phyloP scores from a whole-genome alignment of 2,329 filamentous ascomycete genomes.

The Ophidiomyces ophidiicola region DNA sequence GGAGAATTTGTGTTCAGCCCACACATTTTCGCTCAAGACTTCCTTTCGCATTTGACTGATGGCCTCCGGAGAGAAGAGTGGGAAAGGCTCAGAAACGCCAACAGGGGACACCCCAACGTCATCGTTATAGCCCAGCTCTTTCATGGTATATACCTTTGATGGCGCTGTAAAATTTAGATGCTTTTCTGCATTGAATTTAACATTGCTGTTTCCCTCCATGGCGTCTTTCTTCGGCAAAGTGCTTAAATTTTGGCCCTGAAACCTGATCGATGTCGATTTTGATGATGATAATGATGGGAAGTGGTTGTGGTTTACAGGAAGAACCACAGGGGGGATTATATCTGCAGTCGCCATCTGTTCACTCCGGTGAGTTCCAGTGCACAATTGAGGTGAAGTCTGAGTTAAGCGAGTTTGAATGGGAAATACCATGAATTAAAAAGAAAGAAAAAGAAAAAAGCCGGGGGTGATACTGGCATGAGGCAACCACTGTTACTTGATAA shows the following conservation, averaged over 20 bases:
- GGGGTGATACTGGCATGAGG: background rate
- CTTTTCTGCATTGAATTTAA: conserved; percentile 42
- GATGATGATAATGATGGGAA: conserved; percentile 12
- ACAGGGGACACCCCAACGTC: conserved; percentile 48
- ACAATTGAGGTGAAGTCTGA: background rate
- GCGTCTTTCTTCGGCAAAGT: background rate
- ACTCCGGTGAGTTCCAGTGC: conserved; percentile 15
- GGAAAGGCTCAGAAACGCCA: conserved; percentile 54
- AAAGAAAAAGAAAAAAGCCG: background rate
- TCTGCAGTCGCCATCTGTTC: conserved; percentile 18
- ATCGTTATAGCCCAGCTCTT: conserved; percentile 46
- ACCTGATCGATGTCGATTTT: no score
- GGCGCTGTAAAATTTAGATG: conserved; percentile 45
- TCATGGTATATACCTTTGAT: conserved; percentile 46
- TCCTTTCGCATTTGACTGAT: conserved; percentile 51
- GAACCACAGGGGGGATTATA: conserved; percentile 13
- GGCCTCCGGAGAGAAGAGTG: conserved; percentile 50
- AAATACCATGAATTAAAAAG: background rate
- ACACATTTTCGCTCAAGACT: conserved; percentile 46
- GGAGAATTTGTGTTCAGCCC: conserved; percentile 45
- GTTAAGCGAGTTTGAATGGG: background rate
- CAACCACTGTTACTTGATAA: background rate
- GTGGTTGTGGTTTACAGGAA: conserved; percentile 10
- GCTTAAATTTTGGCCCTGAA: conserved; percentile 3
- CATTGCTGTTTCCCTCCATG: conserved; percentile 10